A percentile compares a stretch with the other conserved stretches of the same genome.
These are phyloP conservation scores for Skeletonema grethae DNA, from an alignment of 108 stramenopile genomes.

Conservation along the genomic window DNA sequence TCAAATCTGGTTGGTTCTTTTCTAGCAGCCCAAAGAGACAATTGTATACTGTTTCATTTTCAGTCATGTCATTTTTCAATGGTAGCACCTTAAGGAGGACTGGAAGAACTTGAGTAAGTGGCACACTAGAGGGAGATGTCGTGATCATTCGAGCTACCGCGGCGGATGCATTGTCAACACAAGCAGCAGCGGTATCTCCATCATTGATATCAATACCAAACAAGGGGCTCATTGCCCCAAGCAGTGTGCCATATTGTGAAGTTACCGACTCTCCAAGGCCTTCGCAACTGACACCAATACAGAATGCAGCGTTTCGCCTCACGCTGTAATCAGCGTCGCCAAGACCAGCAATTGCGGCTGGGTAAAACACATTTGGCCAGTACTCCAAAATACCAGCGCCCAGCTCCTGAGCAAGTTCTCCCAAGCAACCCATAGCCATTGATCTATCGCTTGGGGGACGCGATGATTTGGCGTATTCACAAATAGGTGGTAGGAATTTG, in stretches of 20 bases:
- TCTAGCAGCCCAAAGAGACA: conserved; percentile 88
- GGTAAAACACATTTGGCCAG: conserved; percentile 83
- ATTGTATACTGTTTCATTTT: conserved; percentile 95
- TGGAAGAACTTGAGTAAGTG: conserved; percentile 89
- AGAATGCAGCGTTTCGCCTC: conserved; percentile 93
- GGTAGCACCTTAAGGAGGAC: conserved; percentile 86
- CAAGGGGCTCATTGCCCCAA: conserved; percentile 86
- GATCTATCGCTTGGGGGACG: conserved; percentile 90
- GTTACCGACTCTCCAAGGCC: conserved; percentile 65
- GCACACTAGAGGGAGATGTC: conserved; percentile 81
- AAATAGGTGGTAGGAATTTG: conserved; percentile 86
- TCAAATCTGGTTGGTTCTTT: conserved; percentile 80
- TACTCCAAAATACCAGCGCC: conserved; percentile 71
- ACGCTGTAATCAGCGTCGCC: conserved; percentile 89
- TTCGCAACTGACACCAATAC: conserved; percentile 89
- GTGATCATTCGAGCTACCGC: conserved; percentile 92
- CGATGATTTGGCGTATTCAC: conserved; percentile 87
- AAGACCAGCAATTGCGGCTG: conserved; percentile 76
- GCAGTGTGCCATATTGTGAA: conserved; percentile 64
- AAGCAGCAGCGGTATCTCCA: conserved; percentile 77
- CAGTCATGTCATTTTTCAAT: conserved; percentile 92
- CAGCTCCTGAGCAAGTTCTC: conserved; percentile 91
- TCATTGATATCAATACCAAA: conserved; percentile 67
- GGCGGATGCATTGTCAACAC: conserved; percentile 92
- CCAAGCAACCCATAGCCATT: conserved; percentile 95